Evolutionary conservation across 371 early-diverging fungal species (phyloP), one percentile per base, ranked within the genome.

Genomic region (Lichtheimia ramosa): DNA sequence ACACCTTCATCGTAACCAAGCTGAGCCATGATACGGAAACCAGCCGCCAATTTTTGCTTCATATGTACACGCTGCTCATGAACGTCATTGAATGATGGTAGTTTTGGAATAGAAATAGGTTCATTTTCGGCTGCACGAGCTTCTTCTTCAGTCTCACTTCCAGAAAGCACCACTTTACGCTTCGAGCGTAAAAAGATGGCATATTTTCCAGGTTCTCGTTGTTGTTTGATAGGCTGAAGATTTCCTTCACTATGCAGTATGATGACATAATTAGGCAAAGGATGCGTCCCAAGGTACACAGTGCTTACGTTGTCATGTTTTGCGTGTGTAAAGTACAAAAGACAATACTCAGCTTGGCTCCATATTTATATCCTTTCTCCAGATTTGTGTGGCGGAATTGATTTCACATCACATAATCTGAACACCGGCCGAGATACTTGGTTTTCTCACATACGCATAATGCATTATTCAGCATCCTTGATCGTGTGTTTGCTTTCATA

Each of bases 41-140:
- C 86, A 21, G 83, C 83, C 5, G 84, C 83, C 18, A 86, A 60
- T 25, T 76, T 70, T 57, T 83, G 83, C 63, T 84, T 84, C 76
- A 79, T 77, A 64, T 79, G 83, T n/a, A 69, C 62, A 8, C 86
- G 74, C 62, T 84, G 77, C n/a, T 70, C 69, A 59, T 75, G 73
- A 15, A 83, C 62, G 43, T 63, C 68, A 41, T 43, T 51, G 41
- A 56, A 65, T 7, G 51, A 59, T 4, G 82, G 81, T 8, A 72
- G 58, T 7, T 54, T 56, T n/a, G 76, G 78, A 59, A 83, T 64
- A 5, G 64, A 50, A 12, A 86, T 68, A 1, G 75, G 59, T 12
- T 62, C 62, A 16, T 70, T 67, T 43, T 77, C 80, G 0, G 83
- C 81, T 7, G 24, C 48, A 12, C 64, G 66, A 1, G 81, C 81